phyloP scores from a whole-genome alignment of 768 basidiomycete genomes.

The Russula sp. region DNA sequence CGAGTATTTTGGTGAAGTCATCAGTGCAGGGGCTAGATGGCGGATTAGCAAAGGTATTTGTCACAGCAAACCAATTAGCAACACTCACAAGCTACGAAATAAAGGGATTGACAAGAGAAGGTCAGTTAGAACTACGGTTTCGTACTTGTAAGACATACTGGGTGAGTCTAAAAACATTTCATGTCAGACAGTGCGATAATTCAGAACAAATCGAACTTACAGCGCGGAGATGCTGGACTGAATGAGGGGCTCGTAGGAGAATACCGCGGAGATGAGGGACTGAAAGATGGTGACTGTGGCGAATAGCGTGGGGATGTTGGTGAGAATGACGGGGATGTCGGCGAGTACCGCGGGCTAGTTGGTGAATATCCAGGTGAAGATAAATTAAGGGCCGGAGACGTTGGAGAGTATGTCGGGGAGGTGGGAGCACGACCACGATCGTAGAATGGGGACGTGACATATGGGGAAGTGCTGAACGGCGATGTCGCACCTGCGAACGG shows the following conservation, averaged over 20 bases:
- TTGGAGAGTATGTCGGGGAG: slow-evolving; percentile 85
- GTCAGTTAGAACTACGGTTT: slow-evolving; percentile 33
- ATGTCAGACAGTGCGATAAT: slow-evolving; percentile 23
- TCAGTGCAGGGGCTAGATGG: slow-evolving; percentile 63
- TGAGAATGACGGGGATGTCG: slow-evolving; percentile 81
- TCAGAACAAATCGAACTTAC: slow-evolving; percentile 45
- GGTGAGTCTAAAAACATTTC: slow-evolving; percentile 59
- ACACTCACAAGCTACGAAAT: slow-evolving; percentile 58
- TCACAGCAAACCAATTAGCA: neutral
- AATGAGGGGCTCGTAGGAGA: slow-evolving; percentile 88
- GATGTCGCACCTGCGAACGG: slow-evolving; percentile 82
- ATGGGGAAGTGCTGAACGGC: slow-evolving; percentile 77
- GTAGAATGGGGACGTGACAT: slow-evolving; percentile 83
- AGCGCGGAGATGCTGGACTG: slow-evolving; percentile 84
- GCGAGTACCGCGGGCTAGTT: slow-evolving; percentile 81
- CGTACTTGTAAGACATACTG: slow-evolving; percentile 49
- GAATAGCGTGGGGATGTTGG: slow-evolving; percentile 89
- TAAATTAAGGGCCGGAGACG: slow-evolving; percentile 76
- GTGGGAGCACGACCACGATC: slow-evolving; percentile 61
- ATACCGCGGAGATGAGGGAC: slow-evolving; percentile 84
- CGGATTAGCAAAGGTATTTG: slow-evolving; percentile 13
- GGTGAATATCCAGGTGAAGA: slow-evolving; percentile 71
- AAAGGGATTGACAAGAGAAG: slow-evolving; percentile 9
- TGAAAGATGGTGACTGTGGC: slow-evolving; percentile 90
- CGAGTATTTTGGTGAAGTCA: slow-evolving; percentile 91